Conservation (phyloP, 2,329 filamentous ascomycete species). For the Ceratocystis variospora region DNA sequence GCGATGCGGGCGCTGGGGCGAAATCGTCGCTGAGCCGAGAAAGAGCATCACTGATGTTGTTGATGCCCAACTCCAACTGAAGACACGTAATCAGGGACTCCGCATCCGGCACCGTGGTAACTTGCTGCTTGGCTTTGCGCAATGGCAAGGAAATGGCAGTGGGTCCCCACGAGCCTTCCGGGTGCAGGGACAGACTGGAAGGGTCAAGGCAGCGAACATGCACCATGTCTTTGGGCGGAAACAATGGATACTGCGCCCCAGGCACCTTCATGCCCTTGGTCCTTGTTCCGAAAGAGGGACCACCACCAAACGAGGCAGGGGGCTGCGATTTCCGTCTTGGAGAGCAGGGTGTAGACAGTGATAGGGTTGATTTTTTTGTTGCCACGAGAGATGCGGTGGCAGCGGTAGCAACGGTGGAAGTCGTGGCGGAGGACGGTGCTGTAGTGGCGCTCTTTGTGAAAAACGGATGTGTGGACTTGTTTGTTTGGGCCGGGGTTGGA, state of each 20-base stretch:
- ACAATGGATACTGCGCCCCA: slow-evolving; percentile 52
- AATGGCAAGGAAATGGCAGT: background rate
- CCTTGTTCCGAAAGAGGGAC: slow-evolving; percentile 32
- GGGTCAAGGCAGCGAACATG: slow-evolving; percentile 45
- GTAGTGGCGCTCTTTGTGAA: slow-evolving; percentile 26
- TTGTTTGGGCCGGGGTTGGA: slow-evolving; percentile 21
- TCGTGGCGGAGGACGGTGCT: background rate
- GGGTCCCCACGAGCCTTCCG: background rate
- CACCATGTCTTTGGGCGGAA: slow-evolving; percentile 51
- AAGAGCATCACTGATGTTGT: slow-evolving; percentile 23
- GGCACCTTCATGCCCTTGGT: slow-evolving; percentile 44
- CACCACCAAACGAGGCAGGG: slow-evolving; percentile 24
- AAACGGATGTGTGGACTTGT: slow-evolving; percentile 32
- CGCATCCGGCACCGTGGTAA: slow-evolving; percentile 28
- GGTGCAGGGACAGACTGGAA: background rate
- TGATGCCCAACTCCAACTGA: slow-evolving; percentile 23
- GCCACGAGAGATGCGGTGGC: slow-evolving; percentile 1
- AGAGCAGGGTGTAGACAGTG: slow-evolving; percentile 41
- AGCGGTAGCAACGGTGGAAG: background rate
- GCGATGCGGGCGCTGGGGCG: slow-evolving; percentile 32
- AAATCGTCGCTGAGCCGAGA: slow-evolving; percentile 29
- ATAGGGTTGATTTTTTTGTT: slow-evolving; percentile 28
- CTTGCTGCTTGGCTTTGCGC: slow-evolving; percentile 38
- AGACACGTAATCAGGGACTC: slow-evolving; percentile 33
- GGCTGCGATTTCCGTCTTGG: slow-evolving; percentile 27